Conservation (phyloP, 371 early-diverging fungal species). For the Dichotomocladium elegans region DNA sequence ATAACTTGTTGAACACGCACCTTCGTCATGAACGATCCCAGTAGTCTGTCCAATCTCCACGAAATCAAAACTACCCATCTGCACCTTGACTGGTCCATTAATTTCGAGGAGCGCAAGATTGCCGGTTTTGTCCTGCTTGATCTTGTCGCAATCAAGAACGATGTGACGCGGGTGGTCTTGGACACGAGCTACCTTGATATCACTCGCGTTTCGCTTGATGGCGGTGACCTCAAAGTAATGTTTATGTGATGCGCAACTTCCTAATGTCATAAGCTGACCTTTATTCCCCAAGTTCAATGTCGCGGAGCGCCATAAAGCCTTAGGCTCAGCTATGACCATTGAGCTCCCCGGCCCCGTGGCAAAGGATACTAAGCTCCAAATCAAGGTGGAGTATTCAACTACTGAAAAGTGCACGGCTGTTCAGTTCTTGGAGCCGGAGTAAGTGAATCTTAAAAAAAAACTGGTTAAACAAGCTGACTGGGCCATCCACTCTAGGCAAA, state of each 20-base stretch:
- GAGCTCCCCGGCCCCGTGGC: slow-evolving; percentile 44
- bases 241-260: no score
- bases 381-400: slow-evolving; percentile 77
- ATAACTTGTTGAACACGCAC: no score
- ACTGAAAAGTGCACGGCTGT: slow-evolving; percentile 80
- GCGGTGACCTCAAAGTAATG: slow-evolving; percentile 42
- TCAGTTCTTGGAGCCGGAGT: slow-evolving; percentile 89
- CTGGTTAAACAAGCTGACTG: no score
- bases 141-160: slow-evolving; percentile 43
- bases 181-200: slow-evolving; percentile 73
- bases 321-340: slow-evolving; percentile 77
- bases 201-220: slow-evolving; percentile 44
- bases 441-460: slow-evolving; percentile 20
- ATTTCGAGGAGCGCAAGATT: slow-evolving; percentile 71
- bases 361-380: slow-evolving; percentile 41
- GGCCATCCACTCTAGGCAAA: slow-evolving; percentile 65
- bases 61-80: slow-evolving; percentile 70
- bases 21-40: slow-evolving; percentile 61
- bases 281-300: slow-evolving; percentile 44
- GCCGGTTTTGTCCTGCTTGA: slow-evolving; percentile 64
- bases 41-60: slow-evolving; percentile 78
- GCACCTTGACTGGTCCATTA: slow-evolving; percentile 71
- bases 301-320: slow-evolving; percentile 55
- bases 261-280: not conserved
- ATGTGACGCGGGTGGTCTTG: slow-evolving; percentile 65